A percentile compares a stretch with the other conserved stretches of the same genome.
Conservation (phyloP, 306 rosid genomes). For the Glycine soja region DNA sequence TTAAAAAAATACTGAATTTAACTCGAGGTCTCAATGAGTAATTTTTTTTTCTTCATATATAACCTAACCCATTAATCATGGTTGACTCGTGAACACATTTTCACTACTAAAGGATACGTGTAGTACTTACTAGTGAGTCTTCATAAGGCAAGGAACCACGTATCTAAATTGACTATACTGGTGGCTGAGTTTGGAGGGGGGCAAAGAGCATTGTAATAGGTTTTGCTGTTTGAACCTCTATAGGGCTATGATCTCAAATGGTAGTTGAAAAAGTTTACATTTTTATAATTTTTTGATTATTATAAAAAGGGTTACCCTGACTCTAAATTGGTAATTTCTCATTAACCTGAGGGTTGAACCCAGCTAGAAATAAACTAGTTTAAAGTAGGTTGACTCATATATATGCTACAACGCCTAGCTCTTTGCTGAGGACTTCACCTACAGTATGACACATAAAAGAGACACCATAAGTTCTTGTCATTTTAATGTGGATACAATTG, state of each 20-base stretch:
- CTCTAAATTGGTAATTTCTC: no score
- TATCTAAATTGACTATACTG: background rate
- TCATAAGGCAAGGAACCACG: background rate
- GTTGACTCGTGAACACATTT: background rate
- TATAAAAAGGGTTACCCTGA: no score
- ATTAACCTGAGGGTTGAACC: no score
- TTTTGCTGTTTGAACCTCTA: no score
- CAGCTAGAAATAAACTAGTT: no score
- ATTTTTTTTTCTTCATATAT: background rate
- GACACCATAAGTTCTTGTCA: background rate
- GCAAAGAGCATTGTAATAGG: background rate
- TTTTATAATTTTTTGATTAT: no score
- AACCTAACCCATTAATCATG: background rate
- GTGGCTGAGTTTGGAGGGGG: background rate
- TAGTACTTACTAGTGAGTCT: no score
- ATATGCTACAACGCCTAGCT: background rate
- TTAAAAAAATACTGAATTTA: no score
- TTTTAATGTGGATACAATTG: background rate
- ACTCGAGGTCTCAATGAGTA: background rate
- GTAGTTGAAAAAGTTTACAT: no score
- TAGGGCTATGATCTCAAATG: no score
- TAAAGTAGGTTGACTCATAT: no score
- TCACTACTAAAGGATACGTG: background rate
- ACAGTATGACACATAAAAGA: background rate
- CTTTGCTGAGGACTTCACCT: no score